These are phyloP conservation scores for Wickerhamomyces subpelliculosus DNA, from an alignment of 805 yeast species.

Conservation along the genomic window DNA sequence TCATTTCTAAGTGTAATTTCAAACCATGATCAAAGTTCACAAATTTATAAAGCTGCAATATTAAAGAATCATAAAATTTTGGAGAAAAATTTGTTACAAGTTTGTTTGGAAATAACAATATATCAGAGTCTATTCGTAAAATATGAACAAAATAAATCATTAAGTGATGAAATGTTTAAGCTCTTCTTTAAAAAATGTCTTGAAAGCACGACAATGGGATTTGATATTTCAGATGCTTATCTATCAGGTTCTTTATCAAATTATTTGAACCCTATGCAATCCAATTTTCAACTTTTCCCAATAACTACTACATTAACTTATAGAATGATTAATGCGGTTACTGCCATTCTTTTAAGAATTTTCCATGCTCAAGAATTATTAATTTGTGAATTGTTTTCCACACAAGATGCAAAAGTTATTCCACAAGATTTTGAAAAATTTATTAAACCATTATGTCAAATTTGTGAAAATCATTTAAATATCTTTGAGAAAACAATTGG, in stretches of 20 bases:
- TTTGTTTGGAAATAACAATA: neutral
- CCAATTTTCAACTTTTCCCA: neutral
- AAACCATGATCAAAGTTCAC: neutral
- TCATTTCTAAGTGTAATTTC: neutral
- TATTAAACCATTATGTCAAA: neutral
- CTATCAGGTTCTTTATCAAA: neutral
- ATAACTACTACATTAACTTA: neutral
- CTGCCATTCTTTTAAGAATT: neutral
- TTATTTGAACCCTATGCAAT: neutral
- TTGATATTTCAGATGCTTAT: neutral
- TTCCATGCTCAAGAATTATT: neutral
- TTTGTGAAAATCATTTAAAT: neutral
- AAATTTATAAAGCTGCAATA: neutral
- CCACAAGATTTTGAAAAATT: neutral
- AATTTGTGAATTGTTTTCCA: neutral
- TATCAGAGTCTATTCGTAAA: neutral
- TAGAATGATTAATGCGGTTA: neutral
- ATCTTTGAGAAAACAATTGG: neutral
- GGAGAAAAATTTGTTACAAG: neutral
- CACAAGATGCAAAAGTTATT: neutral
- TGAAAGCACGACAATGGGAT: neutral
- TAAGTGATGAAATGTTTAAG: neutral
- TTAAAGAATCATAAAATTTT: neutral
- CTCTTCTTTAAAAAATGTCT: neutral
- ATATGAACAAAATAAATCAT: neutral